Evolutionary conservation across 108 stramenopile genomes (phyloP).

Genomic region (Nitzschia inconspicua): DNA sequence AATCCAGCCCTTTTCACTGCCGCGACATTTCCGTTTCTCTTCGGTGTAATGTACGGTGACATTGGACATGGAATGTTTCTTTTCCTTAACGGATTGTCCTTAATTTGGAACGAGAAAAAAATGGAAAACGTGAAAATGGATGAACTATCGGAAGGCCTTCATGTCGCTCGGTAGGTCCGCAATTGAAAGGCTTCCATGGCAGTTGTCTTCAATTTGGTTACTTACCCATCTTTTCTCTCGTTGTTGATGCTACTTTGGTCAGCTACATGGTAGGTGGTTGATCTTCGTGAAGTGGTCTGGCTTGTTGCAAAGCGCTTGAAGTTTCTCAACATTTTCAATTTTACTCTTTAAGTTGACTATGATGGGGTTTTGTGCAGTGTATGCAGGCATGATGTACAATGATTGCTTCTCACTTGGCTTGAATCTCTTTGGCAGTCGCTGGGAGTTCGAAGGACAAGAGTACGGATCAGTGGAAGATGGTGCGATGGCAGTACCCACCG

Average conservation of each 20-base stretch:
- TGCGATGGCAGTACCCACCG: constrained; percentile 52
- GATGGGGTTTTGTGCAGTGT: constrained; percentile 98
- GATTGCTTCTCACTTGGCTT: constrained; percentile 96
- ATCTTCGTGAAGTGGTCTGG: no score
- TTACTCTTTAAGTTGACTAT: constrained; percentile 96
- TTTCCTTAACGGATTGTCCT: constrained; percentile 72
- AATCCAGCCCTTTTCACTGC: constrained; percentile 98
- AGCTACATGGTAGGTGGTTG: no score
- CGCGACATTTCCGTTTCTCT: constrained; percentile 98
- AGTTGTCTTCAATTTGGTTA: no score
- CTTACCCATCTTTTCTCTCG: no score
- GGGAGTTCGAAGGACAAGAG: constrained; percentile 63
- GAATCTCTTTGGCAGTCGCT: constrained; percentile 90
- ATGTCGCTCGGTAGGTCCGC: constrained; percentile 74
- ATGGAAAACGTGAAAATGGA: constrained; percentile 75
- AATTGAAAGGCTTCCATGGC: no score
- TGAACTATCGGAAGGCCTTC: constrained; percentile 77
- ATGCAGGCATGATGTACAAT: constrained; percentile 98
- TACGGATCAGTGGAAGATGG: constrained; percentile 71
- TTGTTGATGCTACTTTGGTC: no score
- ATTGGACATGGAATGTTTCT: constrained; percentile 94
- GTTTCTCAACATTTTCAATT: no score
- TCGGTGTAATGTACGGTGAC: constrained; percentile 99
- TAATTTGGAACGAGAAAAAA: constrained; percentile 79
- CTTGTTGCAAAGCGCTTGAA: no score